Base-by-base conservation (phyloP, 768 basidiomycete genomes). In the Tephrocybe sp. region DNA sequence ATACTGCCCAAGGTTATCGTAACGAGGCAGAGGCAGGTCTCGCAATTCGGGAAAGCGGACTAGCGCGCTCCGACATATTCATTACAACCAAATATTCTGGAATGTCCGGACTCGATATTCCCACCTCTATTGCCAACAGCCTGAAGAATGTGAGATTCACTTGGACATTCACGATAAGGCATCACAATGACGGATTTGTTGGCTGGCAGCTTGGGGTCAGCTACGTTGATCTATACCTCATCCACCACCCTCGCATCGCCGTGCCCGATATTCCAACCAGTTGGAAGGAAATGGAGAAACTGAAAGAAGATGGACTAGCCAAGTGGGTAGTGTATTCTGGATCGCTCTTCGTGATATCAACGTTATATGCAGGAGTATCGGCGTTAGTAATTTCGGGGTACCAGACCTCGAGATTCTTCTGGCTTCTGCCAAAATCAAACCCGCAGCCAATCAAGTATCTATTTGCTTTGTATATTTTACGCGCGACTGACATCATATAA, bases 211-310 rank as follows among this genome's bases (percentile, higher is more conserved):
- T 88, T 18, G 84, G 81, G 0, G 69, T 88, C 4, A 58, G 71
- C 1, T 84, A 83, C 55, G 76, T 88, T 11, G 85, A 91, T 62
- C 62, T 88, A 31, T 89, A 89, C 63, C 76, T 88, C 34, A 82
- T 88, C 40, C 86, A 88, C 61, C 57, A 63, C 47, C 84, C 84
- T 6, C 57, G 69, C 3, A 64, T 80, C 16, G 81, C 78, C 8
- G 56, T 64, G 18, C 80, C 82, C 1, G 80, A 86, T 54, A 83
- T 84, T 30, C 76, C 79, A 1, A 79, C 75, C 30, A 71, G 72
- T 2, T 88, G 86, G 86, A 73, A 66, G 24, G 68, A 82, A 60
- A 77, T 88, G 72, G 85, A 86, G 59, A 71, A 72, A 15, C 54
- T 85, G 46, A 74, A 79, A 54, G 64, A 69, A 16, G 66, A 75